These are phyloP conservation scores for Carnegiea gigantea DNA, from an alignment of 179 eudicot genomes.

Conservation along the genomic window DNA sequence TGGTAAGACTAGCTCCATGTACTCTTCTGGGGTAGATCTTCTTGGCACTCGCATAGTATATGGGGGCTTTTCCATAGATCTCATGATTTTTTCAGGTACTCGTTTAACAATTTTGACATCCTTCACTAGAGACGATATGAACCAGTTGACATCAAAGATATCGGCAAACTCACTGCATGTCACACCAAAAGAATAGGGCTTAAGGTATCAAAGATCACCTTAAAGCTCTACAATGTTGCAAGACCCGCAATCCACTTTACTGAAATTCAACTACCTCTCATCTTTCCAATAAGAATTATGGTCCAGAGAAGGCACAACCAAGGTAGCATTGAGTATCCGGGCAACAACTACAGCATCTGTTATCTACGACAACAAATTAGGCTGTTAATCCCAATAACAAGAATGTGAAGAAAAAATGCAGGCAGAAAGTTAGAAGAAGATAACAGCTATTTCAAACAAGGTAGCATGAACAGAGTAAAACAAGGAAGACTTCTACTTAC, in stretches of 20 bases:
- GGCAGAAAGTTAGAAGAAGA: not conserved
- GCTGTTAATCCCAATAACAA: conserved; percentile 15
- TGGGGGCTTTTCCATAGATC: conserved; percentile 94
- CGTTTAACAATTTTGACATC: conserved; percentile 81
- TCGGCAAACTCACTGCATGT: conserved; percentile 83
- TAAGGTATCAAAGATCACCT: not conserved
- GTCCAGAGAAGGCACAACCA: conserved; percentile 89
- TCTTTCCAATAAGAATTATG: conserved; percentile 97
- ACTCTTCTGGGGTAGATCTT: conserved; percentile 91
- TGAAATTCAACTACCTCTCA: conserved; percentile 53
- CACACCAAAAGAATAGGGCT: conserved; percentile 19
- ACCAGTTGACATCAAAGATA: conserved; percentile 94
- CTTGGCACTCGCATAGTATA: conserved; percentile 97
- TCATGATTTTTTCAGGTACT: conserved; percentile 89
- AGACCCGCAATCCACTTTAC: conserved; percentile 3
- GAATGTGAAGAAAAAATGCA: conserved; percentile 10
- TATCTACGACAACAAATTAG: conserved; percentile 47
- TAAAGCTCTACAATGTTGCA: conserved; percentile 1
- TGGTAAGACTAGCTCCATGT: conserved; percentile 80
- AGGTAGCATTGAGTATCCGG: conserved; percentile 89
- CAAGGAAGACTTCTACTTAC: conserved; percentile 47
- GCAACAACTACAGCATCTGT: conserved; percentile 99
- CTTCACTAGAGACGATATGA: conserved; percentile 78
- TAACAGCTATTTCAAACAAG: not conserved
- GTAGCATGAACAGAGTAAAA: conserved; percentile 16